Base-by-base conservation (phyloP, 257 asterid species). In the Henckelia pumila region DNA sequence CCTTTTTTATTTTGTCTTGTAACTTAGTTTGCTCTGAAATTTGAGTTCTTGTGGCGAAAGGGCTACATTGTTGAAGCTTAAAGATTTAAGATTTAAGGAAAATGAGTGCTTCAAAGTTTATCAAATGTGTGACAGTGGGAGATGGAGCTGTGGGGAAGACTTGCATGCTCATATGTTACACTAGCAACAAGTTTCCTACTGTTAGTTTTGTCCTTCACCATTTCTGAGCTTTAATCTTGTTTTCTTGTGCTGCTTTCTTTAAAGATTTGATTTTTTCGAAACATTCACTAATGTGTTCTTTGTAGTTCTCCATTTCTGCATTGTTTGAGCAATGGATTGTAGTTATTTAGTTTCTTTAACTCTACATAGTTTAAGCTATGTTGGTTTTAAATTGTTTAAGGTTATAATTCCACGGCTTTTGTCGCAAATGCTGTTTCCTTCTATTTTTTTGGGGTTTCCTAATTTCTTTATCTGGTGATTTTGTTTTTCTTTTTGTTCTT, bases 61-160 rank as follows among this genome's bases (percentile, higher is more conserved):
- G 57, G 52, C 35, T 55, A 26, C 13, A 56, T 60, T 24, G 57
- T 72, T 44, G 55, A 73, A 73, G 60, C 62, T 76, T 60, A n/a
- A n/a, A n/a, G n/a, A n/a, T n/a, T n/a, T n/a, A 73, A 32, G 61
- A 10, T 49, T 59, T 20, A 56, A 58, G 28, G 28, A 74, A 40
- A 63, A 92, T 92, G 98, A 92, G 89, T 86, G 96, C 96, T 76
- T 92, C 97, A 53, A 92, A 89, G 85, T 92, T 92, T 89, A 92
- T 92, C 65, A 92, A 92, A 78, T 92, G 98, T 83, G 97, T 89
- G 33, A 89, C 96, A 0, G 97, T 92, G 25, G 98, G 98, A 74
- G 98, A 92, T 79, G 97, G 98, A 33, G 96, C 98, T 75, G 98
- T 92, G 66, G 98, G 97, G 70, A 92, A 92, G 78, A 92, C 98